Evolutionary conservation across 495 filamentous ascomycete species (phyloP).

Genomic region (Cenococcum geophilum): DNA sequence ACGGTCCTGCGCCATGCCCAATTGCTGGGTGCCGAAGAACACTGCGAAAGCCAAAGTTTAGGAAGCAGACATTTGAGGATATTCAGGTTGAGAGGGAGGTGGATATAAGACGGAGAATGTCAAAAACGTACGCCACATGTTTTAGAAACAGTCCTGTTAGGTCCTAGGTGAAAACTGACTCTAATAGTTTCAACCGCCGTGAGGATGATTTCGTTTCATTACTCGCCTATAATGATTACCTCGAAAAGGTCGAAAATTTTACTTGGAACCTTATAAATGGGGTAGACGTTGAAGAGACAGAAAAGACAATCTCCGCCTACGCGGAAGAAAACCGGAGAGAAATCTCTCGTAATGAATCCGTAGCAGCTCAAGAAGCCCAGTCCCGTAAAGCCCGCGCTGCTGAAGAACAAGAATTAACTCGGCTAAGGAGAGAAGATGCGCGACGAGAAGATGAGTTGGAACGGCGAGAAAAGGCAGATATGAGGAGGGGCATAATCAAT

Average conservation of each 20-base stretch:
- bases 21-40: constrained; percentile 81
- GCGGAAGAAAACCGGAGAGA: constrained; percentile 54
- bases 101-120: constrained; percentile 77
- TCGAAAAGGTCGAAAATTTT: constrained; percentile 85
- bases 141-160: too few species aligned
- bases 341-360: constrained; percentile 42
- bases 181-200: constrained; percentile 61
- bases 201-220: constrained; percentile 86
- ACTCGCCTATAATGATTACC: constrained; percentile 82
- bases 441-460: constrained; percentile 53
- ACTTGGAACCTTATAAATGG: constrained; percentile 80
- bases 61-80: constrained; percentile 83
- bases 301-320: constrained; percentile 61
- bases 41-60: constrained; percentile 75
- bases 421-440: constrained; percentile 49
- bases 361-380: constrained; percentile 49
- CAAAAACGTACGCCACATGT: constrained; percentile 50
- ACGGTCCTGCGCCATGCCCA: constrained; percentile 83
- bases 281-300: constrained; percentile 61
- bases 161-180: neutral
- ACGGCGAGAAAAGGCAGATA: constrained; percentile 52
- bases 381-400: constrained; percentile 54
- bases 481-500: constrained; percentile 53
- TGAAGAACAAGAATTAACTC: constrained; percentile 63
- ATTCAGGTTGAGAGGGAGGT: constrained; percentile 88